phyloP scores from a whole-genome alignment of 345 rosid genomes.

The Populus deltoides region DNA sequence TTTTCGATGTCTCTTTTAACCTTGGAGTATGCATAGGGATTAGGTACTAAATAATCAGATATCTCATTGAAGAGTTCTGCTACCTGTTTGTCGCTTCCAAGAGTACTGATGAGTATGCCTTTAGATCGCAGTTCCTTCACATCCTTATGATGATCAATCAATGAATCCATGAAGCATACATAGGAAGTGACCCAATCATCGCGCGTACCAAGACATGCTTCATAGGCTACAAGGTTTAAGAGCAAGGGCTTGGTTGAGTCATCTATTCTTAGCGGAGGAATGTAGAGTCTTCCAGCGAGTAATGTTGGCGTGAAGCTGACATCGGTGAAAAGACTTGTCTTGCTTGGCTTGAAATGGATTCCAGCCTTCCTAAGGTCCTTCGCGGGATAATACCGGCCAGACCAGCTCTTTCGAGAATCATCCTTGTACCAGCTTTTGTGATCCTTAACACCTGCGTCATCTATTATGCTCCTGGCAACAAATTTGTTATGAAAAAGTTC shows the following conservation, averaged over 20 bases:
- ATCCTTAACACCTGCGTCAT: background rate
- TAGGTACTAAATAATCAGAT: conserved; percentile 11
- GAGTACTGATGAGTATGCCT: conserved; percentile 8
- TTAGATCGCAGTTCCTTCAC: conserved; percentile 14
- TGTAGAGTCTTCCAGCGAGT: background rate
- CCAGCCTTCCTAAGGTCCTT: conserved; percentile 18
- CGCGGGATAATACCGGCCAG: background rate
- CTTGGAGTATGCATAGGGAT: background rate
- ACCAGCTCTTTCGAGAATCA: background rate
- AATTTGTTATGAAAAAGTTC: background rate
- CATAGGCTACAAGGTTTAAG: conserved; percentile 8
- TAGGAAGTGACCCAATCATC: conserved; percentile 8
- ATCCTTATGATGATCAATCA: conserved; percentile 16
- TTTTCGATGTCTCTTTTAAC: no score
- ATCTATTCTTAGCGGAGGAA: conserved; percentile 14
- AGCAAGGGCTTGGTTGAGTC: background rate
- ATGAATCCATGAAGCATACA: conserved; percentile 14
- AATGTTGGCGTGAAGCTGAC: background rate
- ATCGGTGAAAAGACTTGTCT: background rate
- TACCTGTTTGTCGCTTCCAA: conserved; percentile 18
- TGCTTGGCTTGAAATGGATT: conserved; percentile 9
- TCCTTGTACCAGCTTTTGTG: background rate
- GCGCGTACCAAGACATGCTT: background rate
- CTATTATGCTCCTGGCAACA: background rate
- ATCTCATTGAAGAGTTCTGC: conserved; percentile 7